A percentile compares a stretch with the other conserved stretches of the same genome.
Evolutionary conservation across 345 rosid species (phyloP).

Genomic region (Gossypium mustelinum): DNA sequence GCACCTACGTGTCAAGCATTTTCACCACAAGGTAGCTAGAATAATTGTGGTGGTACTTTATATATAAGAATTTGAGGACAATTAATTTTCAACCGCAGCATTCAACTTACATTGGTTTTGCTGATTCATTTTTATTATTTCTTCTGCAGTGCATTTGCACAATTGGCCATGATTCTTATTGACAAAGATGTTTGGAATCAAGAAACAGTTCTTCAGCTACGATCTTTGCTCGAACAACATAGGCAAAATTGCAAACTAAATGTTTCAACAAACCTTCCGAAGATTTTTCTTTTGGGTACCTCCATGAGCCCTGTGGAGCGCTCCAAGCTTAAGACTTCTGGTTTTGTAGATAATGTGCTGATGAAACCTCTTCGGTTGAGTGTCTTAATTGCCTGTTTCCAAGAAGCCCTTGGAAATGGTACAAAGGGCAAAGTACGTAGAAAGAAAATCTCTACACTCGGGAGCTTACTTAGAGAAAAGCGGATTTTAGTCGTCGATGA

Average conservation of each 20-base stretch:
- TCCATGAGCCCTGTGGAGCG: constrained; percentile 37
- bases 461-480: constrained; percentile 54
- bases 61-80: background rate
- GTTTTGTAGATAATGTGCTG: constrained; percentile 52
- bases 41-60: background rate
- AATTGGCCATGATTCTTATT: constrained; percentile 51
- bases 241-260: constrained; percentile 26
- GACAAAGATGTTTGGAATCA: constrained; percentile 75
- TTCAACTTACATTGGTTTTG: background rate
- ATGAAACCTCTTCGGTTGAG: constrained; percentile 72
- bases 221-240: constrained; percentile 28
- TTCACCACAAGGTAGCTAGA: constrained; percentile 38
- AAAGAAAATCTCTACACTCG: constrained; percentile 45
- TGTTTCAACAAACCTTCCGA: constrained; percentile 29
- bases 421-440: constrained; percentile 42
- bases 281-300: constrained; percentile 53
- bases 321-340: constrained; percentile 46
- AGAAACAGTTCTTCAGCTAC: constrained; percentile 36
- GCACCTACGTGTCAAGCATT: constrained; percentile 32
- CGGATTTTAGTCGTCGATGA: constrained; percentile 86
- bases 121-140: constrained; percentile 9
- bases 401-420: constrained; percentile 60
- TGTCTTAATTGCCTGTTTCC: constrained; percentile 60
- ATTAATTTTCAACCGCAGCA: background rate
- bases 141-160: constrained; percentile 35